Conservation (phyloP, 371 early-diverging fungal genomes). For the Mucor velutinosus region DNA sequence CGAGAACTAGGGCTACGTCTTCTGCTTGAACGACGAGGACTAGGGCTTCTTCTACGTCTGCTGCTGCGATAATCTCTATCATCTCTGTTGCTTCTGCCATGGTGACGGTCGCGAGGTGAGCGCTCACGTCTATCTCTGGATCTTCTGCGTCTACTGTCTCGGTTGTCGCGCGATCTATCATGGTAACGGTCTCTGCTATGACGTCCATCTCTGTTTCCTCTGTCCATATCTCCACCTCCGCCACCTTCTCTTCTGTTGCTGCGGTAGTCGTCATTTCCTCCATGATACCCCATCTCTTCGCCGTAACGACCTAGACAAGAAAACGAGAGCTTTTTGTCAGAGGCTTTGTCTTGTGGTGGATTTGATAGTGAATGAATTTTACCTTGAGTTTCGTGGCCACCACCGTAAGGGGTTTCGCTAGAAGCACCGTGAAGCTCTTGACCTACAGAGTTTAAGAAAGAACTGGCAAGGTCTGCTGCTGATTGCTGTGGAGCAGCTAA, state of each 20-base stretch:
- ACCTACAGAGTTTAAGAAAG: slow-evolving; percentile 50
- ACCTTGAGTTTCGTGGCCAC: slow-evolving; percentile 24
- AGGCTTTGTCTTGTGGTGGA: no score
- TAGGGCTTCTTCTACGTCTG: slow-evolving; percentile 38
- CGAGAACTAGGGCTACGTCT: slow-evolving; percentile 46
- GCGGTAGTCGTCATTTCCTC: slow-evolving; percentile 23
- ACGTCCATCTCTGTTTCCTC: slow-evolving; percentile 30
- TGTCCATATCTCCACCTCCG: slow-evolving; percentile 27
- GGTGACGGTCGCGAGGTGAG: slow-evolving; percentile 33
- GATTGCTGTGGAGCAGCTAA: slow-evolving; percentile 24
- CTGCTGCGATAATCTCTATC: slow-evolving; percentile 40
- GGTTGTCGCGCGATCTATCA: slow-evolving; percentile 45
- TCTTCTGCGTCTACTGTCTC: slow-evolving; percentile 39
- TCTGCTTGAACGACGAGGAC: slow-evolving; percentile 47
- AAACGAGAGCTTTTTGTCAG: not conserved
- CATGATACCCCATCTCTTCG: slow-evolving; percentile 18
- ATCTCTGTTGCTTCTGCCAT: slow-evolving; percentile 24
- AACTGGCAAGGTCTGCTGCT: slow-evolving; percentile 48
- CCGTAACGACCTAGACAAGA: slow-evolving; percentile 16
- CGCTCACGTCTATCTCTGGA: slow-evolving; percentile 44
- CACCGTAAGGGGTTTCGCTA: slow-evolving; percentile 22
- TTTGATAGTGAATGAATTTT: not conserved
- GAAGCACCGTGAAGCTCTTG: slow-evolving; percentile 37
- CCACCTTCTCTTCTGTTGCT: slow-evolving; percentile 17
- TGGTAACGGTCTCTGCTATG: slow-evolving; percentile 55